These are phyloP conservation scores for Leishmania lainsoni DNA, from an alignment of 208 protist genomes.

Conservation along the genomic window DNA sequence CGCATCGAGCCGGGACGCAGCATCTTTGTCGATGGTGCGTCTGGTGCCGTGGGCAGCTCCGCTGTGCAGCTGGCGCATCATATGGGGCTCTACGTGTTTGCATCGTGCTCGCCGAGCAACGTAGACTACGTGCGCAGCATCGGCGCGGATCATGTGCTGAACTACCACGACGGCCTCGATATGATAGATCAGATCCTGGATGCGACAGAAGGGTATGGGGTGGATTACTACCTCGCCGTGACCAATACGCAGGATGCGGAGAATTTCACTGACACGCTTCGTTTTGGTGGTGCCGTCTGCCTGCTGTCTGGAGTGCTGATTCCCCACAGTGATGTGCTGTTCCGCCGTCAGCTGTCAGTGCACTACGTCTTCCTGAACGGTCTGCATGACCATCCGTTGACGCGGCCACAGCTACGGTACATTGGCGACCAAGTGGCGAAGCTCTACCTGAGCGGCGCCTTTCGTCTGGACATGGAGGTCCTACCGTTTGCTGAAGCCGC, in stretches of 20 bases:
- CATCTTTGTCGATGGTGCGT: slow-evolving; percentile 79
- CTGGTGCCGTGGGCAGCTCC: slow-evolving; percentile 68
- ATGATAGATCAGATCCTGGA: slow-evolving; percentile 38
- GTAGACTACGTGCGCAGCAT: slow-evolving; percentile 49
- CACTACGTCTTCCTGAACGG: slow-evolving; percentile 64
- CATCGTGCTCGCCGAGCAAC: slow-evolving; percentile 60
- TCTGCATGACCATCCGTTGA: slow-evolving; percentile 36
- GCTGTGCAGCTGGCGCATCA: slow-evolving; percentile 83
- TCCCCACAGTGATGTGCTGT: slow-evolving; percentile 40
- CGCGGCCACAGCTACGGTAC: slow-evolving; percentile 40
- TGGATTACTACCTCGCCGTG: slow-evolving; percentile 79
- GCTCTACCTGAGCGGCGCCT: slow-evolving; percentile 52
- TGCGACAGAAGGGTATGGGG: slow-evolving; percentile 38
- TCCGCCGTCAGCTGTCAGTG: slow-evolving; percentile 61
- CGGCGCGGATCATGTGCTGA: slow-evolving; percentile 69
- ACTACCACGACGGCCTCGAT: slow-evolving; percentile 48
- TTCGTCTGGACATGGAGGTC: slow-evolving; percentile 32
- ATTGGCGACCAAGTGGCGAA: slow-evolving; percentile 34
- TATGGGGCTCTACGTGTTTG: slow-evolving; percentile 63
- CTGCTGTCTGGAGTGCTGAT: slow-evolving; percentile 49
- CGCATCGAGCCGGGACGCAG: slow-evolving; percentile 54
- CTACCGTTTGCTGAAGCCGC: slow-evolving; percentile 27
- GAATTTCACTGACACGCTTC: slow-evolving; percentile 44
- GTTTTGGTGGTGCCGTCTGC: slow-evolving; percentile 76
- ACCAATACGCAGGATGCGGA: slow-evolving; percentile 40